Evolutionary conservation across 1,284 basidiomycete species (phyloP), one percentile per base, ranked within the genome.

Genomic region (Cerrena zonata): DNA sequence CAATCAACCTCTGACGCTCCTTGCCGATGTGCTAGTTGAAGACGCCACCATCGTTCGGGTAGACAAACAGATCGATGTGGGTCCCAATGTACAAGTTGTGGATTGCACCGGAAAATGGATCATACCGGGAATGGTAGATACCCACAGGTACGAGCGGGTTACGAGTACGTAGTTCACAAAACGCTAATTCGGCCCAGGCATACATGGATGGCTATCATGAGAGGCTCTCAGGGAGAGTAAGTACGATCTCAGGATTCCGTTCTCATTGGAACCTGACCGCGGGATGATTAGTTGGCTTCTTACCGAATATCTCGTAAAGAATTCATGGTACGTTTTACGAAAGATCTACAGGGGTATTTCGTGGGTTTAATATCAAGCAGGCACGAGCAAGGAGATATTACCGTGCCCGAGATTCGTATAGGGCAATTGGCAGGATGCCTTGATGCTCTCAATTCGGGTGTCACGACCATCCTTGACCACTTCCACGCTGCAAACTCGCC

Each of bases 401-500:
- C 66, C 1, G 56, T 60, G 19, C 59, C 62, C 1, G 66, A 69
- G 39, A 55, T 65, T 26, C 59, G 57, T 44, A 62, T 65, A 34
- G 65, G 67, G 18, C 61, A 64, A 45, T 62, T 69, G 38, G 63
- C 65, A 1, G 67, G 66, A 7, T 62, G 63, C 38, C 61, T 67
- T 48, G 66, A 69, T 42, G 66, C 66, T 2, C 57, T 68, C 37
- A 61, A 66, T 51, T 61, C 61, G 25, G 65, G 66, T 40, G 65
- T 66, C 18, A 66, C 65, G 21, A 64, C 67, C 37, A 49, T 68
- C 46, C 54, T 68, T 15, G 67, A 69, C 55, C 67, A 69, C 53
- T 66, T 65, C 56, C 66, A 67, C 50, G 61, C 60, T 11, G 61
- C 63, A 4, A 56, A 59, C 51, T 58, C 60, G 3, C 60, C 60